These are phyloP conservation scores for Lentinus brumalis DNA, from an alignment of 768 basidiomycete species.

Conservation along the genomic window DNA sequence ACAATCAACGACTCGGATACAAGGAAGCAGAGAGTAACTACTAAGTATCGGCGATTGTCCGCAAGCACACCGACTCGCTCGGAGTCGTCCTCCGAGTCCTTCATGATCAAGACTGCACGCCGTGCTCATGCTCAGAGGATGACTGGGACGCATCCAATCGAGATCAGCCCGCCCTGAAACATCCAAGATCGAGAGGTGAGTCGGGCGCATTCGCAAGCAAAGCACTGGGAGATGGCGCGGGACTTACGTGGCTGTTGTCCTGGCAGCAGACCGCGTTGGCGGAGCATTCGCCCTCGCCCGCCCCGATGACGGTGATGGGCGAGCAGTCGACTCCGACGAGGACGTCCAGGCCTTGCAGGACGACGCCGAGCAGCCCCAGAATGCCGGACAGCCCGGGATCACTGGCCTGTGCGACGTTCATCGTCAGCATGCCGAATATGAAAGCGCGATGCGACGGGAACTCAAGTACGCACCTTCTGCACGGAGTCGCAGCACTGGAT, in stretches of 20 bases:
- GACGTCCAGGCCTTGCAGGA: conserved; percentile 4
- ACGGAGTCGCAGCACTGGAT: conserved; percentile 13
- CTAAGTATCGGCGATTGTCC: too few species aligned
- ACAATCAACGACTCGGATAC: too few species aligned
- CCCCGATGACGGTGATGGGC: conserved; percentile 15
- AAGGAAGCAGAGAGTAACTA: too few species aligned
- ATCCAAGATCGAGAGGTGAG: not conserved
- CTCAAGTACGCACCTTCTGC: not conserved
- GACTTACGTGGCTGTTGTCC: conserved; percentile 13
- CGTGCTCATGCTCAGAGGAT: not conserved
- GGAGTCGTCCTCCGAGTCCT: too few species aligned
- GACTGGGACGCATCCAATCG: conserved; percentile 12
- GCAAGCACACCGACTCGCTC: too few species aligned
- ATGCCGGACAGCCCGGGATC: not conserved
- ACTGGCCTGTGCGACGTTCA: not conserved
- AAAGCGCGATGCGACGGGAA: too few species aligned
- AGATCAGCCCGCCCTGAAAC: conserved; percentile 2
- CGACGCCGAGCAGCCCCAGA: conserved; percentile 12
- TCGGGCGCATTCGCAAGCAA: not conserved
- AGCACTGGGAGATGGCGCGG: not conserved
- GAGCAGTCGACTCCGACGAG: conserved; percentile 11
- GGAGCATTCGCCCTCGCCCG: conserved; percentile 6
- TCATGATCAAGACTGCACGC: too few species aligned
- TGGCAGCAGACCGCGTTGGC: conserved; percentile 14
- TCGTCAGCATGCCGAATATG: not conserved